Percentiles rank a stretch among this genome's conserved stretches.
These are phyloP conservation scores for Xanthoceras sorbifolium DNA, from an alignment of 345 rosid species.

Conservation along the genomic window DNA sequence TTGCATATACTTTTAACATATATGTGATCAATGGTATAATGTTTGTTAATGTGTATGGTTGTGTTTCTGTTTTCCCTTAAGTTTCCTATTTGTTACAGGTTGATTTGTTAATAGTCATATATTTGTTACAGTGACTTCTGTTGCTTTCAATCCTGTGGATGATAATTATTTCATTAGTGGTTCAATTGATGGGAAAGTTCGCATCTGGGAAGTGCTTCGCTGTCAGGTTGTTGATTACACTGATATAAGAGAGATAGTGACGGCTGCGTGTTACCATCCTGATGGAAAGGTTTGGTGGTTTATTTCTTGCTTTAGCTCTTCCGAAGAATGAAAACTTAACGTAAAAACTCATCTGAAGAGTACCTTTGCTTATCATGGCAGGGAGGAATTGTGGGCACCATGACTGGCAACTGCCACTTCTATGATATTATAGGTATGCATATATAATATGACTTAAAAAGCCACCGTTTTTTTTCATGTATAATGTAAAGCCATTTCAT, in stretches of 20 bases:
- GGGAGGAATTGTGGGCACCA: slow-evolving; percentile 69
- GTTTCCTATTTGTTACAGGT: neutral
- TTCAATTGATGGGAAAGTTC: slow-evolving; percentile 70
- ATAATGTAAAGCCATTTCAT: too few relatives aligned
- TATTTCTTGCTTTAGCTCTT: slow-evolving; percentile 1
- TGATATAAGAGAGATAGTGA: slow-evolving; percentile 63
- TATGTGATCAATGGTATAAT: neutral
- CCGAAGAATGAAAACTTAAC: neutral
- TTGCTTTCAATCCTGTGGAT: slow-evolving; percentile 62
- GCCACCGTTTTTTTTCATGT: slow-evolving; percentile 10
- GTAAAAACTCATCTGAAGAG: slow-evolving; percentile 1
- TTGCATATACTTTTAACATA: slow-evolving; percentile 1
- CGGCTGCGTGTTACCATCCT: slow-evolving; percentile 66
- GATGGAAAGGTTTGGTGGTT: slow-evolving; percentile 58
- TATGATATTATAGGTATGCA: slow-evolving; percentile 55
- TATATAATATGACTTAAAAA: slow-evolving; percentile 2
- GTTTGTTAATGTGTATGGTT: slow-evolving; percentile 3
- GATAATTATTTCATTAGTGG: slow-evolving; percentile 66
- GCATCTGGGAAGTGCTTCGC: slow-evolving; percentile 65
- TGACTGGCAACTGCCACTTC: slow-evolving; percentile 68
- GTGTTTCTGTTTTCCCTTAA: neutral
- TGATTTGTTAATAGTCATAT: slow-evolving; percentile 10
- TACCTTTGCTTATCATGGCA: slow-evolving; percentile 32
- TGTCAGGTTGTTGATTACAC: slow-evolving; percentile 66
- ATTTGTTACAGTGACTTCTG: slow-evolving; percentile 56